phyloP scores from a whole-genome alignment of 768 basidiomycete genomes.

The Collybia sordida region DNA sequence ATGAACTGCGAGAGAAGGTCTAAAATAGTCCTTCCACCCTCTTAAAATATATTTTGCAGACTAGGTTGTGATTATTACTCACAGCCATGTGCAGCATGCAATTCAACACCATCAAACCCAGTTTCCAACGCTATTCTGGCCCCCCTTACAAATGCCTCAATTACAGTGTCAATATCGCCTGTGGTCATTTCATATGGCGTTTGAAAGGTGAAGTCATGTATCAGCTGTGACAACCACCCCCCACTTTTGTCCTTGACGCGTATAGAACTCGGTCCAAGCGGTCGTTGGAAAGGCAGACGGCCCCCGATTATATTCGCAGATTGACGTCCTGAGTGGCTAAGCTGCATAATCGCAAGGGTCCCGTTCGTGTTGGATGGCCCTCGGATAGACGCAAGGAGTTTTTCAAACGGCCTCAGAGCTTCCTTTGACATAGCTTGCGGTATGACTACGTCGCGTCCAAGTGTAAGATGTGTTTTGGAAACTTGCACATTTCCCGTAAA shows the following conservation, averaged over 20 bases:
- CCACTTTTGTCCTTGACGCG: constrained; percentile 36
- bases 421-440: constrained; percentile 44
- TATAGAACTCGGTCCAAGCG: constrained; percentile 72
- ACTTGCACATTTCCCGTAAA: constrained; percentile 87
- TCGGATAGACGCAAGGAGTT: constrained; percentile 52
- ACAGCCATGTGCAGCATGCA: constrained; percentile 90
- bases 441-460: constrained; percentile 73
- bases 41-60: not conserved
- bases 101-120: constrained; percentile 84
- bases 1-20: constrained; percentile 82
- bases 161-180: constrained; percentile 58
- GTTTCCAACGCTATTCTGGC: constrained; percentile 61
- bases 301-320: constrained; percentile 73
- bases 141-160: constrained; percentile 64
- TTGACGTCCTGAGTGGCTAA: constrained; percentile 84
- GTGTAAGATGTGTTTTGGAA: constrained; percentile 54
- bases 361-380: constrained; percentile 18
- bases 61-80: constrained; percentile 25
- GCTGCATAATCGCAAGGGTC: constrained; percentile 73
- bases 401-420: constrained; percentile 47
- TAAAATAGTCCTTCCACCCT: constrained; percentile 22
- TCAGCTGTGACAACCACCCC: constrained; percentile 29
- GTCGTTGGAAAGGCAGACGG: constrained; percentile 54
- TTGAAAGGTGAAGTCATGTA: constrained; percentile 59
- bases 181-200: constrained; percentile 58